These are phyloP conservation scores for Fraxinus ornus DNA, from an alignment of 305 asterid species.

Conservation along the genomic window DNA sequence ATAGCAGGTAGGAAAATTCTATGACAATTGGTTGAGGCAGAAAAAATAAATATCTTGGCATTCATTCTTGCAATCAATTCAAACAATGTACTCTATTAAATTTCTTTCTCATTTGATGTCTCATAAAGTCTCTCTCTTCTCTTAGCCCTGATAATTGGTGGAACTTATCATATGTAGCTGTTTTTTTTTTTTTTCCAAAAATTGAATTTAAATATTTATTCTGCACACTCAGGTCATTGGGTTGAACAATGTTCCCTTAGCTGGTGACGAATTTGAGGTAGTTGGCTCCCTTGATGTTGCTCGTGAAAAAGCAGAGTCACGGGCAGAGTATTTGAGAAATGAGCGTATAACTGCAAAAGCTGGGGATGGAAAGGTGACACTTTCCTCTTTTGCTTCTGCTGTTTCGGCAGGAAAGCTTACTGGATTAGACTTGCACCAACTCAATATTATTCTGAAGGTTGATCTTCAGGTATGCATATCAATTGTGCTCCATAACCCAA, in stretches of 20 bases:
- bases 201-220: slow-evolving; percentile 15
- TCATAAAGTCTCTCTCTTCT: background rate
- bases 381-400: slow-evolving; percentile 94
- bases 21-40: background rate
- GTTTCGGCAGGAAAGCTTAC: slow-evolving; percentile 68
- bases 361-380: slow-evolving; percentile 92
- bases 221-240: slow-evolving; percentile 71
- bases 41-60: background rate
- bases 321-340: slow-evolving; percentile 64
- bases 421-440: slow-evolving; percentile 92
- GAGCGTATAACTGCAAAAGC: slow-evolving; percentile 89
- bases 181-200: background rate
- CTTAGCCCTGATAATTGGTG: background rate
- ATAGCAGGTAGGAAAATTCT: background rate
- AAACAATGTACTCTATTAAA: background rate
- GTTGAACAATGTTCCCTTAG: slow-evolving; percentile 84
- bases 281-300: slow-evolving; percentile 84
- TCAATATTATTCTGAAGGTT: slow-evolving; percentile 88
- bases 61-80: background rate
- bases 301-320: slow-evolving; percentile 69
- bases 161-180: background rate
- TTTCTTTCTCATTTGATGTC: background rate
- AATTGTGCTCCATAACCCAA: background rate
- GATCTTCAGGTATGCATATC: slow-evolving; percentile 76
- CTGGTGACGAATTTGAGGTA: slow-evolving; percentile 98